Evolutionary conservation across 768 basidiomycete genomes (phyloP), one percentile per base, ranked within the genome.

Genomic region (Naganishia vishniacii): DNA sequence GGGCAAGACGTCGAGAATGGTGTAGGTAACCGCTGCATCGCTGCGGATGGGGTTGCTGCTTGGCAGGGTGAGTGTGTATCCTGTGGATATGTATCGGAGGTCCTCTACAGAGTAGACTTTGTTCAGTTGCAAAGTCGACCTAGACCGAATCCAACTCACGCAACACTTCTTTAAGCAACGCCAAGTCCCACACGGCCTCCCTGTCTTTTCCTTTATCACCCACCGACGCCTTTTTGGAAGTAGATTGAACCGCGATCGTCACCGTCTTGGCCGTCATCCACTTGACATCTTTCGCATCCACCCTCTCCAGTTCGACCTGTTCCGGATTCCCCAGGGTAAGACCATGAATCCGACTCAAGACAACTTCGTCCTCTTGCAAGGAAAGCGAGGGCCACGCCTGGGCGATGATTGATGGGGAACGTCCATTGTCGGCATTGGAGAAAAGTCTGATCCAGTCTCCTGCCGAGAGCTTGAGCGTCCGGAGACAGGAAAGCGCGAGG

Each of bases 171-270:
- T 73, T 73, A 25, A 75, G 7, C 46, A 71, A 66, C 5, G 68
- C 70, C 48, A 68, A 48, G 1, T 67, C 40, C 71, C 73, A 77
- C 45, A 59, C 58, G 15, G 40, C 48, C 58, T 76, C 73, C 25
- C 71, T 66, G 7, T 70, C 63, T 31, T 51, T 59, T 51, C 61
- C 37, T 45, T 47, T 26, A 15, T 20, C 59, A 31, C 29, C 58
- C 37, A 20, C 45, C 34, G 26, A 31, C 29, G 9, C 64, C 12
- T 44, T 26, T 28, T 60, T 47, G 25, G 18, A 29, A 2, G 8
- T 4, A 13, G 8, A 40, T 25, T 40, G 18, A 6, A 37, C 34
- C 34, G 32, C 37, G 34, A 56, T 40, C 29, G 4, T 59, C 44
- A 42, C 64, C 59, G 20, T 46, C 26, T 40, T 64, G 63, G 28